These are phyloP conservation scores for Fagopyrum esculentum DNA, from an alignment of 148 eudicot genomes.

Conservation along the genomic window DNA sequence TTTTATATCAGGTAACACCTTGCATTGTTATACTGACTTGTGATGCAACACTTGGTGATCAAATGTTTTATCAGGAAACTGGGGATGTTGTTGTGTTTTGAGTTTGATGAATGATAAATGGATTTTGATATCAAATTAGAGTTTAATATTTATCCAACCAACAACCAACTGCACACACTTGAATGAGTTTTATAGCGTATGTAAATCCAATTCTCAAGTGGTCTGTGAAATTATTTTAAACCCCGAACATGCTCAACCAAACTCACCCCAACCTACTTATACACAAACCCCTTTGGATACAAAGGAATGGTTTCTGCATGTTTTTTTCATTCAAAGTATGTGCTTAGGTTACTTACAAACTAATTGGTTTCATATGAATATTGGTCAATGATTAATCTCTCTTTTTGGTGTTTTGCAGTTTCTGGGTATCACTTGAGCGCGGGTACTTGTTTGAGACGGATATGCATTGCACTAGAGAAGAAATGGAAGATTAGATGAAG, in stretches of 20 bases:
- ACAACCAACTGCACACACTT: too few relatives aligned
- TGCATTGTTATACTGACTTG: neutral
- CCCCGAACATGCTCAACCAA: too few relatives aligned
- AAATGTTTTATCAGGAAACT: neutral
- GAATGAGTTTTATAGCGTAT: too few relatives aligned
- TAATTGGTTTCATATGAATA: neutral
- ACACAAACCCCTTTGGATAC: too few relatives aligned
- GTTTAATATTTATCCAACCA: too few relatives aligned
- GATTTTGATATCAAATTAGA: too few relatives aligned
- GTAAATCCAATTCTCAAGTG: too few relatives aligned
- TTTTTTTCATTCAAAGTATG: too few relatives aligned
- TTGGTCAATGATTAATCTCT: neutral
- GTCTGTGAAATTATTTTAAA: too few relatives aligned
- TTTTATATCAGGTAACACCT: neutral
- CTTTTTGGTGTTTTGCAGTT: neutral
- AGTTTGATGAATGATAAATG: neutral
- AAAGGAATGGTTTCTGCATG: too few relatives aligned
- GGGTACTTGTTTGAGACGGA: neutral
- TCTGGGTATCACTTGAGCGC: slow-evolving; percentile 6
- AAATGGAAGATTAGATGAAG: neutral
- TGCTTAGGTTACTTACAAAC: too few relatives aligned
- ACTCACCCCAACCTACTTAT: too few relatives aligned
- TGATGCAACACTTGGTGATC: neutral
- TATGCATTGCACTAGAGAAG: neutral
- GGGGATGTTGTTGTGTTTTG: neutral